Conservation (phyloP, 2,329 filamentous ascomycete genomes). For the Drechslerella dactyloides region DNA sequence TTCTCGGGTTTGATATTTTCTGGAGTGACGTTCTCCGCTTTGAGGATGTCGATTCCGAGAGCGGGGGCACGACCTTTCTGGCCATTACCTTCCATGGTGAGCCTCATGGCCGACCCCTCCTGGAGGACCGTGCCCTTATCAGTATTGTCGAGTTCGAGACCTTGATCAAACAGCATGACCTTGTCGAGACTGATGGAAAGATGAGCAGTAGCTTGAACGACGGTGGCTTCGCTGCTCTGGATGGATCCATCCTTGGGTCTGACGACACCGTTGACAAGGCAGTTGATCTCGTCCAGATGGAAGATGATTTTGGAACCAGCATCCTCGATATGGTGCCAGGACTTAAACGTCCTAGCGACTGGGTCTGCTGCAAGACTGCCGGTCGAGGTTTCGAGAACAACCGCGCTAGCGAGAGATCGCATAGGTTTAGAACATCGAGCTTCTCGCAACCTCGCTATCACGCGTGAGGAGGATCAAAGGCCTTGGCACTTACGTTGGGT, state of each 20-base stretch:
- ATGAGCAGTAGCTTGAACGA: constrained; percentile 9
- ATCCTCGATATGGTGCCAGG: constrained; percentile 28
- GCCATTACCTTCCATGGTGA: constrained; percentile 20
- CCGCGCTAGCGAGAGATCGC: not conserved
- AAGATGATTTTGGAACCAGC: constrained; percentile 33
- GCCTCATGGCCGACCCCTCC: constrained; percentile 16
- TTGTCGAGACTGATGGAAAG: constrained; percentile 35
- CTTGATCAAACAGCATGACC: constrained; percentile 18
- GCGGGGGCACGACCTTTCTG: constrained; percentile 12
- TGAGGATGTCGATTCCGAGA: constrained; percentile 1
- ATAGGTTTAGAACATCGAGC: too few relatives aligned
- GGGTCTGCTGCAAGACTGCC: constrained; percentile 15
- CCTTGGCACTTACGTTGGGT: constrained; percentile 22
- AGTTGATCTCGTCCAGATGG: constrained; percentile 33
- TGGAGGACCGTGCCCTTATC: constrained; percentile 22
- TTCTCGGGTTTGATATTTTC: too few relatives aligned
- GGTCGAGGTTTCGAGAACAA: constrained; percentile 12
- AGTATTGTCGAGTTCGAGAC: constrained; percentile 14
- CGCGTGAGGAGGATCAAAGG: not conserved
- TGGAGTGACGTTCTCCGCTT: constrained; percentile 5
- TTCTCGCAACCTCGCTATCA: too few relatives aligned
- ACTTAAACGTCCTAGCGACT: constrained; percentile 22
- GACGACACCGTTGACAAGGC: constrained; percentile 21
- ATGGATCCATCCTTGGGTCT: constrained; percentile 15
- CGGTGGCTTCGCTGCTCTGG: constrained; percentile 2